Evolutionary conservation across 192 early-diverging fungal genomes (phyloP).

Genomic region (Linnemannia hyalina): DNA sequence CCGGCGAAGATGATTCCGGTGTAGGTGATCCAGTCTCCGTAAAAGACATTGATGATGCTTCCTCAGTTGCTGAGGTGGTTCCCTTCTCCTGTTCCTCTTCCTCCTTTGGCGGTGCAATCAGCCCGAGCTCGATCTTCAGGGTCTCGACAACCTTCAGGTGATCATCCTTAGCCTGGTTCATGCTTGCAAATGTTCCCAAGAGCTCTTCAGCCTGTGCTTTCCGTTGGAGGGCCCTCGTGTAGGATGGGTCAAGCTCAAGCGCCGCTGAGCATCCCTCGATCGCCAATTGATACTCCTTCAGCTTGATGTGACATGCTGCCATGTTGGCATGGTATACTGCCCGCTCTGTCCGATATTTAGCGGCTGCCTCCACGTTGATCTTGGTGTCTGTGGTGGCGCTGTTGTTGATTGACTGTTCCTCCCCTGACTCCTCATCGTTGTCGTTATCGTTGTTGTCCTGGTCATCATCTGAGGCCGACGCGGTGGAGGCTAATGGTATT

Average conservation of each 20-base stretch:
- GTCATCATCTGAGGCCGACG: background rate
- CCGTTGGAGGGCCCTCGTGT: slow-evolving; percentile 69
- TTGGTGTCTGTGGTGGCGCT: background rate
- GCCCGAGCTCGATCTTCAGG: slow-evolving; percentile 40
- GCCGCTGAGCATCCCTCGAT: slow-evolving; percentile 54
- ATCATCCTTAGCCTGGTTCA: slow-evolving; percentile 50
- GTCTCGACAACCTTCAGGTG: slow-evolving; percentile 63
- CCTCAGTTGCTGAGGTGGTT: background rate
- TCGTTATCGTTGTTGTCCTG: slow-evolving; percentile 8
- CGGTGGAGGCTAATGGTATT: background rate
- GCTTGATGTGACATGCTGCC: slow-evolving; percentile 74
- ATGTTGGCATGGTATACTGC: slow-evolving; percentile 73
- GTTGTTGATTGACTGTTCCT: background rate
- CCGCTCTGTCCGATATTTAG: slow-evolving; percentile 53
- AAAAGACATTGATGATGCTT: background rate
- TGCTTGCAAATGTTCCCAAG: slow-evolving; percentile 57
- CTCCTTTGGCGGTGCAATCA: slow-evolving; percentile 31
- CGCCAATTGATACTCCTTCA: slow-evolving; percentile 32
- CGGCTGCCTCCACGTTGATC: background rate
- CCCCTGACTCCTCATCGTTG: slow-evolving; percentile 23
- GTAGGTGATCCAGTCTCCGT: slow-evolving; percentile 3
- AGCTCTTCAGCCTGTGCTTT: slow-evolving; percentile 73
- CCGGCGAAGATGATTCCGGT: background rate
- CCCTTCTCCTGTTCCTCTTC: background rate
- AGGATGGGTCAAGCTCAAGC: slow-evolving; percentile 65